These are phyloP conservation scores for Hypoxylon sp. DNA, from an alignment of 2,329 filamentous ascomycete genomes.

Conservation along the genomic window DNA sequence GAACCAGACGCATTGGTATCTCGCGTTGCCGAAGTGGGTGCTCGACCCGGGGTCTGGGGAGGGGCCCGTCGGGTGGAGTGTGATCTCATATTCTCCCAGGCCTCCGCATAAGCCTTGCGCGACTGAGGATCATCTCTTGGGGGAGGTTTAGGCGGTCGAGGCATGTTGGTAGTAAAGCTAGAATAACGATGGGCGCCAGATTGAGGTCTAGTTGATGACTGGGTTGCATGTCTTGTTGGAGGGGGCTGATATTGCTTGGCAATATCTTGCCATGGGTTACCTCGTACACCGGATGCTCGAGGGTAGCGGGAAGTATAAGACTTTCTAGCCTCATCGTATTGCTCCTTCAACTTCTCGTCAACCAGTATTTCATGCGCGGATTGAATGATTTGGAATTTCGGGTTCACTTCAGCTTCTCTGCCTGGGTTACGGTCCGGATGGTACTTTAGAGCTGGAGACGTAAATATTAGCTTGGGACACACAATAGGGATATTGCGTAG, in stretches of 20 bases:
- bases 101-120: slow-evolving; percentile 52
- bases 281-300: slow-evolving; percentile 68
- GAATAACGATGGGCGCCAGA: slow-evolving; percentile 64
- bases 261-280: slow-evolving; percentile 70
- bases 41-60: slow-evolving; percentile 50
- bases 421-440: slow-evolving; percentile 93
- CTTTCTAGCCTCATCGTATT: slow-evolving; percentile 66
- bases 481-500: slow-evolving; percentile 10
- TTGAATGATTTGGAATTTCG: slow-evolving; percentile 89
- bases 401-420: slow-evolving; percentile 82
- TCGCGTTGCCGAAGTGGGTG: slow-evolving; percentile 51
- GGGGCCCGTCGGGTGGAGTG: slow-evolving; percentile 45
- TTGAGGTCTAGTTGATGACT: slow-evolving; percentile 44
- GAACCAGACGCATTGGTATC: slow-evolving; percentile 49
- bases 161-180: slow-evolving; percentile 47
- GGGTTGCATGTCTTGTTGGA: slow-evolving; percentile 55
- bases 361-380: slow-evolving; percentile 83
- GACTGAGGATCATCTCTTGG: slow-evolving; percentile 50
- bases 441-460: slow-evolving; percentile 78
- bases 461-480: slow-evolving; percentile 47
- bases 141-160: slow-evolving; percentile 40
- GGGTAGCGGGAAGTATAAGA: slow-evolving; percentile 59
- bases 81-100: slow-evolving; percentile 57
- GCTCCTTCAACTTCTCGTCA: slow-evolving; percentile 65
- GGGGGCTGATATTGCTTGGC: slow-evolving; percentile 67